These are phyloP conservation scores for Talaromyces amestolkiae DNA, from an alignment of 2,329 filamentous ascomycete genomes.

Conservation along the genomic window DNA sequence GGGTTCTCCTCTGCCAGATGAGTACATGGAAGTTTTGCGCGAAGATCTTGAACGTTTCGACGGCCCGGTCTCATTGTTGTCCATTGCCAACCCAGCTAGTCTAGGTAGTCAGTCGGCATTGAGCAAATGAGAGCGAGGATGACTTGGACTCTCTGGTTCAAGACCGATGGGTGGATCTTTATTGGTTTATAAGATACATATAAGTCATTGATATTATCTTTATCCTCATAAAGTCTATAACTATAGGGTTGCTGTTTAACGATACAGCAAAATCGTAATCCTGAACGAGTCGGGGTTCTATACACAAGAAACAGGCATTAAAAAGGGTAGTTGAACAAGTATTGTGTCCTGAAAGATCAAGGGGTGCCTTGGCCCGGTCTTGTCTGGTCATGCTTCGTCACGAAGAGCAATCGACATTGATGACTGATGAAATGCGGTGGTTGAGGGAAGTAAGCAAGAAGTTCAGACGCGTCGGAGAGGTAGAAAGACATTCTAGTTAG, in stretches of 20 bases:
- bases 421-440: not conserved
- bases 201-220: slow-evolving; percentile 5
- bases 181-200: not conserved
- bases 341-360: not conserved
- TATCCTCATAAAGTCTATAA: slow-evolving; percentile 6
- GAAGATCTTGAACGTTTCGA: no score
- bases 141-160: no score
- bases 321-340: not conserved
- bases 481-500: slow-evolving; percentile 7
- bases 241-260: not conserved
- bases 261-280: slow-evolving; percentile 6
- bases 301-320: slow-evolving; percentile 7
- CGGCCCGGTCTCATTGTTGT: no score
- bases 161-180: no score
- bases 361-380: not conserved
- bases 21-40: no score
- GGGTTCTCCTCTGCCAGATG: no score
- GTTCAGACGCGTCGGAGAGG: not conserved
- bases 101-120: no score
- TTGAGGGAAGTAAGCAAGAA: not conserved
- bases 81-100: no score
- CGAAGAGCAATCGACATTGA: not conserved
- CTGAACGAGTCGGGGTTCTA: not conserved
- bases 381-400: not conserved
- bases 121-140: no score